Percentiles rank a stretch among this genome's conserved stretches.
These are phyloP conservation scores for Miamiensis avidus DNA, from an alignment of 169 alveolate genomes.

Conservation along the genomic window DNA sequence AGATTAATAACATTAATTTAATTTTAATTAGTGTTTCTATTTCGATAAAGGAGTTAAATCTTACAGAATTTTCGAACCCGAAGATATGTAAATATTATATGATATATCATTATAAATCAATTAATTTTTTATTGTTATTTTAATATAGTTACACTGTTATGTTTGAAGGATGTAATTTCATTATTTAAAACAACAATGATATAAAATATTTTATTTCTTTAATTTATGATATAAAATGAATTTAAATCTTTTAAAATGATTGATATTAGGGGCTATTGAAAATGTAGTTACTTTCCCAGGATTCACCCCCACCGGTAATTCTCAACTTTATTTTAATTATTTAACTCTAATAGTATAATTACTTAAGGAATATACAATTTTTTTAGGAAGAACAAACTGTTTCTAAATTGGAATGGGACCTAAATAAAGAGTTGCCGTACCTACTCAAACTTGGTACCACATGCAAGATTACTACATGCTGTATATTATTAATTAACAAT, in stretches of 20 bases:
- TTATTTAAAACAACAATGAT: neutral
- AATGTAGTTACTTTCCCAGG: conserved; percentile 39
- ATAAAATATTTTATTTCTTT: neutral
- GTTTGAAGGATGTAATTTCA: conserved; percentile 42
- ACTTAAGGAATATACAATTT: no score
- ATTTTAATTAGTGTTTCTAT: conserved; percentile 35
- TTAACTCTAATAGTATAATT: no score
- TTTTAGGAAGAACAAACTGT: conserved; percentile 27
- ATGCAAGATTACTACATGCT: conserved; percentile 45
- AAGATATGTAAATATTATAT: conserved; percentile 22
- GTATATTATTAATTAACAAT: no score
- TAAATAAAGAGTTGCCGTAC: conserved; percentile 40
- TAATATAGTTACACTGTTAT: conserved; percentile 26
- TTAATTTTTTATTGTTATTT: no score
- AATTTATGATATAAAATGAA: no score
- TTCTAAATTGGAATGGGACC: conserved; percentile 46
- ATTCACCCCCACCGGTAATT: conserved; percentile 44
- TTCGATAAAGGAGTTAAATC: conserved; percentile 37
- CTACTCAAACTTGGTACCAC: conserved; percentile 27
- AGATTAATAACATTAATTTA: no score
- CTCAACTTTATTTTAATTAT: no score
- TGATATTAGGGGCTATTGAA: conserved; percentile 55
- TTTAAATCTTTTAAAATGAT: no score
- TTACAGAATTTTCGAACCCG: conserved; percentile 47
- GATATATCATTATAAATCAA: no score